phyloP scores from a whole-genome alignment of 2,329 filamentous ascomycete species.

The Cercospora sesami region DNA sequence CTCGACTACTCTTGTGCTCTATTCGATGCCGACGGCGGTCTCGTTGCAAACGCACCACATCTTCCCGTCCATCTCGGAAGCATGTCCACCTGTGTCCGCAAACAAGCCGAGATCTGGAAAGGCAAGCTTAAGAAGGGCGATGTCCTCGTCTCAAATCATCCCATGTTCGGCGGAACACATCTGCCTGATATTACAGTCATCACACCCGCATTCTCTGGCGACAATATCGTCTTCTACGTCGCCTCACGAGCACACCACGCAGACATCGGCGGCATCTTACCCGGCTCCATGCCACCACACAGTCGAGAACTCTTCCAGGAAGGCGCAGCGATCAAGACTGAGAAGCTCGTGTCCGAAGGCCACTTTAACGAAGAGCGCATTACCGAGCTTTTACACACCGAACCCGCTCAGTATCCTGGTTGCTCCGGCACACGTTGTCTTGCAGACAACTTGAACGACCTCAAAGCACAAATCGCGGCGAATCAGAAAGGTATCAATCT shows the following conservation, averaged over 20 bases:
- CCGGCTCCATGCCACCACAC: conserved; percentile 79
- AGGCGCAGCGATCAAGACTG: conserved; percentile 57
- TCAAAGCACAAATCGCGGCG: conserved; percentile 83
- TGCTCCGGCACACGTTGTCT: conserved; percentile 78
- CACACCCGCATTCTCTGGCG: conserved; percentile 74
- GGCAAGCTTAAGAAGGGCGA: conserved; percentile 76
- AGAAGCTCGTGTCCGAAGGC: conserved; percentile 73
- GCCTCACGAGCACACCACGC: conserved; percentile 79
- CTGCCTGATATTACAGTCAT: conserved; percentile 80
- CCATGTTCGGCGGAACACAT: conserved; percentile 81
- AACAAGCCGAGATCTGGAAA: conserved; percentile 77
- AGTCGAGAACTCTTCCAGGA: conserved; percentile 62
- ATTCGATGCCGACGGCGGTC: conserved; percentile 71
- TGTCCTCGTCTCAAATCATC: conserved; percentile 81
- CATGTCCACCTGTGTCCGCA: conserved; percentile 80
- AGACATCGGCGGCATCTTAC: conserved; percentile 79
- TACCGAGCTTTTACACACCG: conserved; percentile 64
- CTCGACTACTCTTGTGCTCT: conserved; percentile 82
- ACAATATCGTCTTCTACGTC: conserved; percentile 78
- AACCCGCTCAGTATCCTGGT: conserved; percentile 72
- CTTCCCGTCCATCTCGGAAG: conserved; percentile 78
- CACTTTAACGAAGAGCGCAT: conserved; percentile 77
- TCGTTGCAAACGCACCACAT: conserved; percentile 78
- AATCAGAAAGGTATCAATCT: conserved; percentile 83
- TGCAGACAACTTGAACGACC: conserved; percentile 79